phyloP scores from a whole-genome alignment of 768 basidiomycete species.

The Chiua virens region DNA sequence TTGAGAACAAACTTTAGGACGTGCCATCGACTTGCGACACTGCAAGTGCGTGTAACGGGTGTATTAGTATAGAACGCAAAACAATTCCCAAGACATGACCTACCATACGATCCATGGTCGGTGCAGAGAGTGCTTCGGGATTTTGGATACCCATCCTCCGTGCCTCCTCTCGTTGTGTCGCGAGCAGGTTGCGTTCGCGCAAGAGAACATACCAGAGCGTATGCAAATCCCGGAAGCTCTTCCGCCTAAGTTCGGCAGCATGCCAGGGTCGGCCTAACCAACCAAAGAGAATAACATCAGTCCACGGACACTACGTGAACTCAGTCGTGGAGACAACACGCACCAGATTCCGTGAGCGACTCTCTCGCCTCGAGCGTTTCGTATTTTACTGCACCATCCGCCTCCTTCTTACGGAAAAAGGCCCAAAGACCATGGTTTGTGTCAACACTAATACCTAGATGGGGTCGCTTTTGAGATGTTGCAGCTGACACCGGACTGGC shows the following conservation, averaged over 20 bases:
- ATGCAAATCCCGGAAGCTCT: conserved; percentile 92
- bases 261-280: conserved; percentile 83
- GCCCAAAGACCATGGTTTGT: conserved; percentile 75
- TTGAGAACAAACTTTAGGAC: conserved; percentile 91
- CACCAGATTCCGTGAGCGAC: conserved; percentile 37
- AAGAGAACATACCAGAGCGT: conserved; percentile 91
- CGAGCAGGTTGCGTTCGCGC: conserved; percentile 86
- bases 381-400: conserved; percentile 50
- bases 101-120: conserved; percentile 45
- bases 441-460: conserved; percentile 42
- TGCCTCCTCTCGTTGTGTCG: conserved; percentile 81
- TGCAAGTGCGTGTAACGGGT: conserved; percentile 28
- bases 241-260: conserved; percentile 82
- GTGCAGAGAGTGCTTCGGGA: conserved; percentile 26
- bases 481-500: not conserved
- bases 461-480: conserved; percentile 40
- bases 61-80: conserved; percentile 5
- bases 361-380: conserved; percentile 45
- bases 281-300: conserved; percentile 5
- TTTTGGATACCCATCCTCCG: conserved; percentile 55
- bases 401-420: conserved; percentile 67
- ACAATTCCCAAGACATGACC: conserved; percentile 10
- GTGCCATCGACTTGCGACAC: conserved; percentile 96
- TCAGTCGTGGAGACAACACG: conserved; percentile 9
- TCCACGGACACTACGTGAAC: not conserved